A percentile compares a stretch with the other conserved stretches of the same genome.
phyloP scores from a whole-genome alignment of 108 stramenopile genomes.

The Heterococcus sp. region DNA sequence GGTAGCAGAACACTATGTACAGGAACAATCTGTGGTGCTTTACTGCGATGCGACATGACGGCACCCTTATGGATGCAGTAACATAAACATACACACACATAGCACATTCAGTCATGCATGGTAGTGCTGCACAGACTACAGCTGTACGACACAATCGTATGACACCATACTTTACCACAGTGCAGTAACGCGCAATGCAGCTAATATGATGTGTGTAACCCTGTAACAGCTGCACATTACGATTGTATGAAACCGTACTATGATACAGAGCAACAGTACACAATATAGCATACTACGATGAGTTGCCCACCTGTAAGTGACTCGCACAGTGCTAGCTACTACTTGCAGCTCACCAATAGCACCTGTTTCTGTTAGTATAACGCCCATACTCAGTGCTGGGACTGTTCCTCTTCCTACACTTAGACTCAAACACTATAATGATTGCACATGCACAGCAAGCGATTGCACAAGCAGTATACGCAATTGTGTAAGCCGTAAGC shows the following conservation, averaged over 20 bases:
- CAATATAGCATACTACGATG: background rate
- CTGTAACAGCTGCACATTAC: background rate
- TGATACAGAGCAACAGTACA: background rate
- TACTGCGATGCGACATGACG: background rate
- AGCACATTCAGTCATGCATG: background rate
- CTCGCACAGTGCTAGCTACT: background rate
- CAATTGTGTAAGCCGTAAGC: too few relatives aligned
- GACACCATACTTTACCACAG: too few relatives aligned
- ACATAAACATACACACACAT: background rate
- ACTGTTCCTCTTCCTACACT: background rate
- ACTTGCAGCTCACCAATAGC: conserved; percentile 10
- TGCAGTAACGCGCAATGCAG: too few relatives aligned
- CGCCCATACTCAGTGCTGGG: conserved; percentile 30
- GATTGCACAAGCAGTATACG: too few relatives aligned
- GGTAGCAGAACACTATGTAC: too few relatives aligned
- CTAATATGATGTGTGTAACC: too few relatives aligned
- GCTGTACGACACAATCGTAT: too few relatives aligned
- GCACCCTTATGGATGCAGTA: background rate
- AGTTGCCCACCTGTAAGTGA: background rate
- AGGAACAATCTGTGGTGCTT: too few relatives aligned
- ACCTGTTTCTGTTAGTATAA: conserved; percentile 16
- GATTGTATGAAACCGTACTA: background rate
- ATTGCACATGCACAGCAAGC: too few relatives aligned
- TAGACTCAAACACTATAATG: background rate
- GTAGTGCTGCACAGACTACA: background rate